Conservation (phyloP, 2,329 filamentous ascomycete genomes). For the Teratosphaeria viscida region DNA sequence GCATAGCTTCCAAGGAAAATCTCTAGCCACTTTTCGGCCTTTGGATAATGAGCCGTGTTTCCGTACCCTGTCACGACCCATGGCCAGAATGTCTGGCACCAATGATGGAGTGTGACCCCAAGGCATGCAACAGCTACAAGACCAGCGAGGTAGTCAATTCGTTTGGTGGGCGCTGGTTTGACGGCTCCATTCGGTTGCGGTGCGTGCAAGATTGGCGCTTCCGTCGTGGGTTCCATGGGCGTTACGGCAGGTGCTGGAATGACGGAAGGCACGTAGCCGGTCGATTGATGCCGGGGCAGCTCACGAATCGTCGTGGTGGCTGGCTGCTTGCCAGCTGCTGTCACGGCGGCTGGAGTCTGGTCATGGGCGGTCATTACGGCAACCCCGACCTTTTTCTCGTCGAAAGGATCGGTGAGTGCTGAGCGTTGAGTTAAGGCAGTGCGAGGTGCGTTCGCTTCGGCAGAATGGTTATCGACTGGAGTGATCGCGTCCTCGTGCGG, state of each 20-base stretch:
- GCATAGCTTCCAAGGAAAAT: constrained; percentile 33
- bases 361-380: neutral
- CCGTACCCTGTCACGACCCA: constrained; percentile 12
- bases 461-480: neutral
- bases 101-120: constrained; percentile 36
- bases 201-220: neutral
- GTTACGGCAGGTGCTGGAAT: neutral
- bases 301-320: neutral
- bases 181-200: neutral
- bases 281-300: neutral
- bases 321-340: neutral
- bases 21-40: constrained; percentile 31
- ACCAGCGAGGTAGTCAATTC: constrained; percentile 29
- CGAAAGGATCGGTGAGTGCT: neutral
- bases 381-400: neutral
- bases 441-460: neutral
- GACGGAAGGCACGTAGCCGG: neutral
- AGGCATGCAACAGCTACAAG: constrained; percentile 34
- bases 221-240: neutral
- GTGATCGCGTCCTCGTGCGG: neutral
- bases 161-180: neutral
- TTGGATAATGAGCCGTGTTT: constrained; percentile 25
- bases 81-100: constrained; percentile 31
- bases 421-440: neutral
- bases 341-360: neutral